phyloP scores from a whole-genome alignment of 495 filamentous ascomycete species.

The Penicillium antarcticum region DNA sequence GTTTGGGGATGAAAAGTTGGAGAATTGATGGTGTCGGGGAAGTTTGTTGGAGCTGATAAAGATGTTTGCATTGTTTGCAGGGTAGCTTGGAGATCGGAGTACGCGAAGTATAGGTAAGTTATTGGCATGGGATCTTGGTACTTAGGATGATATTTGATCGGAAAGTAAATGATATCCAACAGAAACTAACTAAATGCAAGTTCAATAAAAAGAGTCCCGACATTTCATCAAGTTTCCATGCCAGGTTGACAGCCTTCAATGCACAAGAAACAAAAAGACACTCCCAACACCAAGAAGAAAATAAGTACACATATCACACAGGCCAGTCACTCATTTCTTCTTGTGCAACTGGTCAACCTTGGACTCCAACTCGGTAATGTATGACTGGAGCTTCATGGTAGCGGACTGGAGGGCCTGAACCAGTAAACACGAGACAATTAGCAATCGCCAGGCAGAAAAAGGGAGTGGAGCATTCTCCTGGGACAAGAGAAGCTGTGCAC shows the following conservation, averaged over 20 bases:
- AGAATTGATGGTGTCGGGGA: conserved; percentile 2
- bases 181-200: background rate
- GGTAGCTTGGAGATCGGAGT: background rate
- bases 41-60: background rate
- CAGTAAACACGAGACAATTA: background rate
- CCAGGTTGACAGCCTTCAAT: background rate
- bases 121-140: too few species aligned
- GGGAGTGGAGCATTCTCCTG: too few species aligned
- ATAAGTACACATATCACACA: background rate
- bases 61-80: conserved; percentile 34
- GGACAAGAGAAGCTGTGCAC: conserved; percentile 29
- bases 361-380: conserved; percentile 77
- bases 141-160: background rate
- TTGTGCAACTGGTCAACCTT: conserved; percentile 69
- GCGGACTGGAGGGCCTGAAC: conserved; percentile 79
- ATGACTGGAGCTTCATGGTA: conserved; percentile 78
- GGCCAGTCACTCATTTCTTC: conserved; percentile 46
- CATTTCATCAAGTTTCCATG: background rate
- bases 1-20: background rate
- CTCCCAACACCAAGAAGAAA: conserved; percentile 8
- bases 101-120: background rate
- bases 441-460: too few species aligned
- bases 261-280: background rate
- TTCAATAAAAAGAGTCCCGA: background rate
- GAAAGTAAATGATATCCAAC: background rate